Percentiles rank a stretch among this genome's conserved stretches.
phyloP scores from a whole-genome alignment of 345 rosid species.

The Raphanus raphanistrum region DNA sequence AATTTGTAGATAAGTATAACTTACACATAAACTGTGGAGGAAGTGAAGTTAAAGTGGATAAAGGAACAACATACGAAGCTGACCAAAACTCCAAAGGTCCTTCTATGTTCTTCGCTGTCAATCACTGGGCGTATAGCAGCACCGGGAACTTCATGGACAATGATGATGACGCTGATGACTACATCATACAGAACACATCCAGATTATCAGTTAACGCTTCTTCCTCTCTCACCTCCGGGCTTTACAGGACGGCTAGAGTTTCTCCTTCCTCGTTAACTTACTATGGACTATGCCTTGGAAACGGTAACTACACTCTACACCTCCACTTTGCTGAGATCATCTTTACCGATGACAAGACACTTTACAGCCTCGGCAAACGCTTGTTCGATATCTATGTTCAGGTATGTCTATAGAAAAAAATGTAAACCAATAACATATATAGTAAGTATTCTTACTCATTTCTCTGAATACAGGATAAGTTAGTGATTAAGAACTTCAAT shows the following conservation, averaged over 20 bases:
- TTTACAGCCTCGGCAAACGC: conserved; percentile 64
- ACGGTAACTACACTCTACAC: conserved; percentile 71
- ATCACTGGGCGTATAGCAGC: conserved; percentile 83
- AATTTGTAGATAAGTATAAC: conserved; percentile 47
- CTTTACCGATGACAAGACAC: conserved; percentile 54
- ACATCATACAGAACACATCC: conserved; percentile 53
- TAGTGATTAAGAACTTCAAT: conserved; percentile 59
- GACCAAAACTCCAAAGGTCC: conserved; percentile 72
- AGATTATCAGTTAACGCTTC: conserved; percentile 44
- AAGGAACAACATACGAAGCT: conserved; percentile 48
- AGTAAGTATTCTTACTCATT: not conserved
- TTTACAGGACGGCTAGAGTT: conserved; percentile 67
- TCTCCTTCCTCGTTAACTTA: conserved; percentile 81
- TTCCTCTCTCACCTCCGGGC: conserved; percentile 38
- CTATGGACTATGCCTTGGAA: conserved; percentile 75
- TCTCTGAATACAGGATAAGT: conserved; percentile 44
- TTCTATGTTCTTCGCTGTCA: conserved; percentile 49
- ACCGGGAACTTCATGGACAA: conserved; percentile 90
- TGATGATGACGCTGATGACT: conserved; percentile 57
- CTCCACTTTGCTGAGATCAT: conserved; percentile 90
- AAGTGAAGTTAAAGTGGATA: conserved; percentile 35
- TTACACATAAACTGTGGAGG: conserved; percentile 88
- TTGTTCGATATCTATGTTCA: conserved; percentile 78
- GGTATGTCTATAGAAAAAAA: conserved; percentile 39
- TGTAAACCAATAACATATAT: not conserved